These are phyloP conservation scores for Blastocystis hominis DNA, from an alignment of 352 stramenopile genomes.

Conservation along the genomic window DNA sequence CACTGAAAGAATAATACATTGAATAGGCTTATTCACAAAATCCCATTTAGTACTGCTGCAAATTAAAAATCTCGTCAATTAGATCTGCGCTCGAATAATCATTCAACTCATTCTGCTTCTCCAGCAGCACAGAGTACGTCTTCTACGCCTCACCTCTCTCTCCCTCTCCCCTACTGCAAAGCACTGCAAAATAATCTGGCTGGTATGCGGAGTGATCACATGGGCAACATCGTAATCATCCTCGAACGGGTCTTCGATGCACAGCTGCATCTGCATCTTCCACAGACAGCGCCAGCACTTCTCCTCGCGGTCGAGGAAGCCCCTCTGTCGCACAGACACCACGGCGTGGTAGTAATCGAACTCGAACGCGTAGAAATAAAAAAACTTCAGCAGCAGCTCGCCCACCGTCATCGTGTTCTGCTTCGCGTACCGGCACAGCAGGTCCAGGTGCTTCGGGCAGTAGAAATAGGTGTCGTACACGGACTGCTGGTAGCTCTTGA, in stretches of 20 bases:
- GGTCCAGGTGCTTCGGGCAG: constrained; percentile 32
- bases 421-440: constrained; percentile 25
- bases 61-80: not conserved
- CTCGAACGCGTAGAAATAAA: constrained; percentile 84
- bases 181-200: not conserved
- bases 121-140: not conserved
- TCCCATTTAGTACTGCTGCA: not conserved
- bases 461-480: constrained; percentile 61
- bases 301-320: constrained; percentile 59
- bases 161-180: not conserved
- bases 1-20: too few relatives aligned
- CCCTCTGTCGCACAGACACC: constrained; percentile 77
- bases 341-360: constrained; percentile 86
- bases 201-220: constrained; percentile 70
- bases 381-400: constrained; percentile 83
- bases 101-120: not conserved
- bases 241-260: constrained; percentile 96
- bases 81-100: not conserved
- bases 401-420: constrained; percentile 63
- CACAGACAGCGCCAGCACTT: constrained; percentile 59
- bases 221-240: constrained; percentile 89
- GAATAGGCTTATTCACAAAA: not conserved
- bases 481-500: constrained; percentile 53
- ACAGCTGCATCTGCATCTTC: constrained; percentile 63
- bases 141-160: not conserved